Evolutionary conservation across 2,329 filamentous ascomycete species (phyloP).

Genomic region (Coniella lustricola): DNA sequence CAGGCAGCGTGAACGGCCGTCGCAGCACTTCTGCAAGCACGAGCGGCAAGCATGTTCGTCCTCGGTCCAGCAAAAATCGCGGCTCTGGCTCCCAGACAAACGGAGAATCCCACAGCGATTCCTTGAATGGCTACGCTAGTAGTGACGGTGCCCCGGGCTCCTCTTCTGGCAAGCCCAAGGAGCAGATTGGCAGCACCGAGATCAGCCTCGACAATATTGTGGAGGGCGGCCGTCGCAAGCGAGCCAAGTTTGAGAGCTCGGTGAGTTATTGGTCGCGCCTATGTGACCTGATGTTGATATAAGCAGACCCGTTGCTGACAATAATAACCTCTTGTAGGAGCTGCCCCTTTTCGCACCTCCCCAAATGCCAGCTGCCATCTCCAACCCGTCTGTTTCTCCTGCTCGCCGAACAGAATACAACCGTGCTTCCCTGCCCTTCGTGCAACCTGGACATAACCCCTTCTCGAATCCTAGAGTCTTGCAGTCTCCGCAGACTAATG

Average conservation of each 20-base stretch:
- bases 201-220: constrained; percentile 98
- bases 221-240: constrained; percentile 89
- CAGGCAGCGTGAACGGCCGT: constrained; percentile 57
- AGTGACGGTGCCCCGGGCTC: constrained; percentile 76
- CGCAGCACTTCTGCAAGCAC: constrained; percentile 68
- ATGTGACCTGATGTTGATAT: not conserved
- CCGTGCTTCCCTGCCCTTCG: constrained; percentile 67
- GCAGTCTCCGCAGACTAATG: constrained; percentile 77
- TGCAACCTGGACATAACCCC: constrained; percentile 68
- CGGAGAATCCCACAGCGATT: constrained; percentile 59
- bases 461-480: constrained; percentile 72
- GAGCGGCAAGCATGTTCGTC: constrained; percentile 58
- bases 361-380: constrained; percentile 88
- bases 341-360: constrained; percentile 90
- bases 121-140: constrained; percentile 72
- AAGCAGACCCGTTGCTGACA: constrained; percentile 7
- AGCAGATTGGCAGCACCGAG: constrained; percentile 81
- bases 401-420: constrained; percentile 71
- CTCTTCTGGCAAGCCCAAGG: constrained; percentile 69
- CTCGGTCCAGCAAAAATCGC: constrained; percentile 64
- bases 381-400: constrained; percentile 94
- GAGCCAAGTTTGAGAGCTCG: constrained; percentile 92
- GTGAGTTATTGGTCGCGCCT: constrained; percentile 51
- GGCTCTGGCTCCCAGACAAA: constrained; percentile 37
- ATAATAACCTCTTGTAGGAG: constrained; percentile 53